These are phyloP conservation scores for Harringtonia aguacate DNA, from an alignment of 2,329 filamentous ascomycete species.

Conservation along the genomic window DNA sequence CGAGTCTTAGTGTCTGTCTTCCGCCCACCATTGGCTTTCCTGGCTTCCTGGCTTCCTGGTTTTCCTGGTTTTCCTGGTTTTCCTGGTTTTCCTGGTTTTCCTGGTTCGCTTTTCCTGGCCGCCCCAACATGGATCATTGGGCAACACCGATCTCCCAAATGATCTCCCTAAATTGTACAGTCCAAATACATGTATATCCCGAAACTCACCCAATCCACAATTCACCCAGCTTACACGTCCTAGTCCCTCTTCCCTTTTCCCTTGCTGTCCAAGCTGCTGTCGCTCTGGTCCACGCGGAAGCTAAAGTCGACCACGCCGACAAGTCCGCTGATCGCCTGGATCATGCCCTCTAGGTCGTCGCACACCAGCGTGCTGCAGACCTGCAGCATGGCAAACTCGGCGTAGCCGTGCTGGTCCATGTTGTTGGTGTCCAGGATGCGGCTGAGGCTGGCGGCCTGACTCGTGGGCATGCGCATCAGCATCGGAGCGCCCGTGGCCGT, in stretches of 20 bases:
- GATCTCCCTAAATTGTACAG: no score
- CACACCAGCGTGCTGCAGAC: constrained; percentile 59
- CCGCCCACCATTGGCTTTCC: no score
- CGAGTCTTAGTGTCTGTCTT: no score
- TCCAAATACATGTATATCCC: no score
- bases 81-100: no score
- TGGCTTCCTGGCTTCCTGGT: no score
- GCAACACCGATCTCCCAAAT: no score
- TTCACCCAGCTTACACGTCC: no score
- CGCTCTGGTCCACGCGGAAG: constrained; percentile 37
- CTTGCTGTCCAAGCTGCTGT: constrained; percentile 5
- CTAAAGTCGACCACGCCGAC: constrained; percentile 70
- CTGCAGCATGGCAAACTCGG: constrained; percentile 65
- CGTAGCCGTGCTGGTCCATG: constrained; percentile 61
- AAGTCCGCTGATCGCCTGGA: constrained; percentile 51
- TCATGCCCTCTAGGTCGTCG: constrained; percentile 55
- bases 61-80: no score
- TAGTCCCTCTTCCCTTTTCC: constrained; percentile 14
- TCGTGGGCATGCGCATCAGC: constrained; percentile 6
- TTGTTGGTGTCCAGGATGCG: constrained; percentile 52
- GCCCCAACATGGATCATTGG: no score
- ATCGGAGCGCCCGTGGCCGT: constrained; percentile 6
- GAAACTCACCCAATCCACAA: no score
- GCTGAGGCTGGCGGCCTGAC: neutral
- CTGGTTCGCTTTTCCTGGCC: no score